Evolutionary conservation across 2,329 filamentous ascomycete species (phyloP).

Genomic region (Botrytis cinerea): DNA sequence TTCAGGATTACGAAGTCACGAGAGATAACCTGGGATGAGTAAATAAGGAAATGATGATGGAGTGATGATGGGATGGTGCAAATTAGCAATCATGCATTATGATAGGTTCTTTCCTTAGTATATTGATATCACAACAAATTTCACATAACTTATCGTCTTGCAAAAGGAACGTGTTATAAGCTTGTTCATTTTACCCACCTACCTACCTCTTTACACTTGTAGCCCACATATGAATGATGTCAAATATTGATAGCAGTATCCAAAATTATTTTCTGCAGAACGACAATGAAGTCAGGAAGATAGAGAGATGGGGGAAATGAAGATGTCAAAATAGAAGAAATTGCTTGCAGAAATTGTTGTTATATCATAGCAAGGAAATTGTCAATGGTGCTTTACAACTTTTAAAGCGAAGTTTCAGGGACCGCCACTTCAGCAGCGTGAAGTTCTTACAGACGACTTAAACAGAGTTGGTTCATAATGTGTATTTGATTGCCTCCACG

Average conservation of each 20-base stretch:
- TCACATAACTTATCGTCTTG: not conserved
- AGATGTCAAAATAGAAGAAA: not conserved
- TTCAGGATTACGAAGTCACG: not conserved
- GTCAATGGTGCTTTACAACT: not conserved
- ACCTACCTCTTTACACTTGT: not conserved
- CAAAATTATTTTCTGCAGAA: not conserved
- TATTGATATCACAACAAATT: not conserved
- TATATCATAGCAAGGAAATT: not conserved
- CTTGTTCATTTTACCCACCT: not conserved
- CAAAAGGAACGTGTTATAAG: not conserved
- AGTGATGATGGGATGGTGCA: not conserved
- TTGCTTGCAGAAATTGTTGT: not conserved
- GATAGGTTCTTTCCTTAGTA: not conserved
- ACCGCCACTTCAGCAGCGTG: not conserved
- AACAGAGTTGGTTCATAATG: not conserved
- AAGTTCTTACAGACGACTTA: too few species aligned
- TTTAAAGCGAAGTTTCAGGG: not conserved
- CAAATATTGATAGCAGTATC: not conserved
- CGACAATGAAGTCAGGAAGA: not conserved
- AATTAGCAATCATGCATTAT: not conserved
- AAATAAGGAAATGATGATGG: not conserved
- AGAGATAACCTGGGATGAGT: not conserved
- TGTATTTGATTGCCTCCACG: rapidly evolving
- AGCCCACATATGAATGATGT: not conserved
- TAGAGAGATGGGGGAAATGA: not conserved